Conservation (phyloP, 192 early-diverging fungal species). For the Dispira parvispora region DNA sequence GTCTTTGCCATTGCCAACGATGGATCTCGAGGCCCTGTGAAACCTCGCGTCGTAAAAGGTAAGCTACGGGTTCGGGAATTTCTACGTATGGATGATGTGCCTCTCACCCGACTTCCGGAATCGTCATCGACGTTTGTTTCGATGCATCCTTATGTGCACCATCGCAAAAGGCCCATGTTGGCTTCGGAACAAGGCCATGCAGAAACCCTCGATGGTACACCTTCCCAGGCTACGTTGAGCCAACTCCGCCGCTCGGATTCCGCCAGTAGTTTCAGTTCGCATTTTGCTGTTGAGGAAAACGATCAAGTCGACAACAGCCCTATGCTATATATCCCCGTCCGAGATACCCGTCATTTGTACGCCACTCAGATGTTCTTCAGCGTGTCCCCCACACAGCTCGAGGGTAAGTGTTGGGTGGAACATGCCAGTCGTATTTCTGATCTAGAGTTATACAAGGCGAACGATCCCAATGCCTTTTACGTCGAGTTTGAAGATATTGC, state of each 20-base stretch:
- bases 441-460: slow-evolving; percentile 29
- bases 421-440: slow-evolving; percentile 23
- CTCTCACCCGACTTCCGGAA: not conserved
- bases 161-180: not conserved
- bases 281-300: not conserved
- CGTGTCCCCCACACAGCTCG: slow-evolving; percentile 19
- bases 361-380: slow-evolving; percentile 18
- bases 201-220: slow-evolving; percentile 2
- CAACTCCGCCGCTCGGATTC: not conserved
- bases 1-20: too few species aligned
- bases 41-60: not conserved
- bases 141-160: not conserved
- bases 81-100: slow-evolving; percentile 7
- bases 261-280: not conserved
- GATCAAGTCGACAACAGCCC: not conserved
- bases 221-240: not conserved
- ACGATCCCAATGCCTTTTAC: slow-evolving; percentile 30
- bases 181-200: not conserved
- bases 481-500: slow-evolving; percentile 9
- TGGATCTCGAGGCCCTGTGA: not conserved
- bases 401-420: slow-evolving; percentile 38
- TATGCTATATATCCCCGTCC: not conserved
- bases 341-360: slow-evolving; percentile 30
- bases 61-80: slow-evolving; percentile 5
- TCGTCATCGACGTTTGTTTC: slow-evolving; percentile 1